Base-by-base conservation (phyloP, 371 early-diverging fungal species). In the Dinochytrium kinnereticum region DNA sequence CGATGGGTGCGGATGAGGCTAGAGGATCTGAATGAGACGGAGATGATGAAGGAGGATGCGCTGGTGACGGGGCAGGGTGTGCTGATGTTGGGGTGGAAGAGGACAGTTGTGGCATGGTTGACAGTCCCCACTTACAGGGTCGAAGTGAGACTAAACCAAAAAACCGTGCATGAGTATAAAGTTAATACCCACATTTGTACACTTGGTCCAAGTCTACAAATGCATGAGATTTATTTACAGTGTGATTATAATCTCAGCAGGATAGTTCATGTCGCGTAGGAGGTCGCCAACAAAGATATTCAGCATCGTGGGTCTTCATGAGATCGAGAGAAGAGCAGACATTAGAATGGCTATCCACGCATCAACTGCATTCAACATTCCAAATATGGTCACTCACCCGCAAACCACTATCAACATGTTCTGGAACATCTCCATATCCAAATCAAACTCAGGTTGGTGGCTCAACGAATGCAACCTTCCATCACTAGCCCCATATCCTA, bases 381-480 rank as follows among this genome's bases (percentile, higher is more conserved):
- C 21, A 21, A n/a, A 38, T 28, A 28, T 68, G n/a, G 24, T 1
- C 13, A 67, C 71, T 37, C 49, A 76, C 76, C 76, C 76, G 72
- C 76, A 76, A 37, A 76, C 70, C 21, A 71, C 51, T 59, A 76
- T 64, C 1, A 71, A 70, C 68, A 68, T 71, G 38, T 49, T 59
- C 19, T 38, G n/a, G n/a, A n/a, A n/a, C 61, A 44, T 61, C 15
- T 31, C 2, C 64, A 31, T 36, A 36, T 61, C 36, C 64, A 3
- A 7, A 33, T 21, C 64, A 61, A 57, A 13, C 31, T 61, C 64
- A 15, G 33, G 33, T 21, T 53, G n/a, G 17, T 13, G 55, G 5
- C 7, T 26, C 44, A 19, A 13, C 44, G 19, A 17, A 17, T 10
- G 57, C 7, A 21, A 31, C 64, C 64, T 39, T 37, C 5, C 50